A percentile compares a stretch with the other conserved stretches of the same genome.
Conservation (phyloP, 176 grass and related monocot species). For the Lolium perenne region DNA sequence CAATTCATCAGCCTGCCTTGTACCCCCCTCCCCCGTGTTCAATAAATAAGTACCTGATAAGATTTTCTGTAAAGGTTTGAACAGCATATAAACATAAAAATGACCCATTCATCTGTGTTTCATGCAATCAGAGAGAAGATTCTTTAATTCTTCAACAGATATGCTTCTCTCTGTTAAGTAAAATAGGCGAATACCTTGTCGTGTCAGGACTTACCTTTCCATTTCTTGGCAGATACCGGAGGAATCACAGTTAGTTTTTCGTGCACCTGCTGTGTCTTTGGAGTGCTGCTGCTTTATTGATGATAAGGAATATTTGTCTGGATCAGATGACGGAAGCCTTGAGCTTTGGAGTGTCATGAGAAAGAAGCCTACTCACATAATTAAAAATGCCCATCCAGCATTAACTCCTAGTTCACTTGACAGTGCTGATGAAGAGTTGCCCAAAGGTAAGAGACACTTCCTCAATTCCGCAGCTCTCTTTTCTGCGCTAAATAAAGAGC, state of each 20-base stretch:
- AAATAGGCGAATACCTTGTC: background rate
- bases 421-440: conserved; percentile 32
- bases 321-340: conserved; percentile 76
- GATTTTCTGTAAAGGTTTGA: background rate
- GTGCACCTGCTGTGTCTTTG: conserved; percentile 65
- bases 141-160: background rate
- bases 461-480: background rate
- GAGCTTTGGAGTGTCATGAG: conserved; percentile 68
- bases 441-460: conserved; percentile 32
- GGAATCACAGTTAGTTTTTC: conserved; percentile 73
- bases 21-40: background rate
- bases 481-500: background rate
- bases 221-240: conserved; percentile 56
- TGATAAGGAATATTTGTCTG: conserved; percentile 75
- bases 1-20: background rate
- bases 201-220: background rate
- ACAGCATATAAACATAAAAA: conserved; percentile 6
- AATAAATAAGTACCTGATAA: conserved; percentile 11
- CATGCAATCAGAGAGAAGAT: background rate
- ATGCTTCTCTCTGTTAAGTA: background rate
- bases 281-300: conserved; percentile 81
- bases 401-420: conserved; percentile 32
- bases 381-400: conserved; percentile 74
- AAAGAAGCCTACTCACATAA: conserved; percentile 73
- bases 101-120: background rate